Conservation (phyloP, 1,284 basidiomycete genomes). For the Quambalaria eucalypti region DNA sequence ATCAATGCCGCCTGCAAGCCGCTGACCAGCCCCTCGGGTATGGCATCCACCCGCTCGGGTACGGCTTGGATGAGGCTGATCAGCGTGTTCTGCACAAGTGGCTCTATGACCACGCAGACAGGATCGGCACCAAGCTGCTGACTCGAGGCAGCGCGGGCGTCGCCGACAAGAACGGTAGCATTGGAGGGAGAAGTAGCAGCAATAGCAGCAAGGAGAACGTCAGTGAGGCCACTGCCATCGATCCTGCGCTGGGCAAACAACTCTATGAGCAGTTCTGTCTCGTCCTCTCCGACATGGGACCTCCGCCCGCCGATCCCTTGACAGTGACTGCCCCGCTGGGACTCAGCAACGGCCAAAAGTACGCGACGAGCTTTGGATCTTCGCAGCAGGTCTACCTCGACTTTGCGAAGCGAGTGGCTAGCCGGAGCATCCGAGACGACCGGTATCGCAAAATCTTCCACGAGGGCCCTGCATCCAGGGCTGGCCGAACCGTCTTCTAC, state of each 20-base stretch:
- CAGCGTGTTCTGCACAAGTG: slow-evolving; percentile 29
- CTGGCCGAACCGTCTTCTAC: slow-evolving; percentile 49
- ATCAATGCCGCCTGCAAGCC: slow-evolving; percentile 35
- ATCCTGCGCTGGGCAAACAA: slow-evolving; percentile 1
- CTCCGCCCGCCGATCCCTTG: slow-evolving; percentile 7
- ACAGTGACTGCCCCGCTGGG: background rate
- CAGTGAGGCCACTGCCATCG: background rate
- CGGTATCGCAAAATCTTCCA: slow-evolving; percentile 28
- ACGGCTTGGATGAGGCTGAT: slow-evolving; percentile 31
- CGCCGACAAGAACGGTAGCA: no score
- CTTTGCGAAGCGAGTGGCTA: no score
- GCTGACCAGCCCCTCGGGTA: slow-evolving; percentile 39
- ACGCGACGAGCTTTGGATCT: no score
- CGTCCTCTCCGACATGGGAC: slow-evolving; percentile 22
- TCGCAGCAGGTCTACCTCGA: no score
- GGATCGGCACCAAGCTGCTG: slow-evolving; percentile 30
- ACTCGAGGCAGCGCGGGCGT: slow-evolving; percentile 3
- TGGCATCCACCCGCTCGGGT: slow-evolving; percentile 36
- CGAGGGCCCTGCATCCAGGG: slow-evolving; percentile 33
- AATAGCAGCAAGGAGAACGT: no score
- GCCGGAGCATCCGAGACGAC: slow-evolving; percentile 29
- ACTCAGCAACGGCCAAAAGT: no score
- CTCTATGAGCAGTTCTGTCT: slow-evolving; percentile 31
- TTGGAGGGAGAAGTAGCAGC: no score
- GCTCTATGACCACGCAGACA: slow-evolving; percentile 35